These are phyloP conservation scores for Cadophora gregata DNA, from an alignment of 2,329 filamentous ascomycete genomes.

Conservation along the genomic window DNA sequence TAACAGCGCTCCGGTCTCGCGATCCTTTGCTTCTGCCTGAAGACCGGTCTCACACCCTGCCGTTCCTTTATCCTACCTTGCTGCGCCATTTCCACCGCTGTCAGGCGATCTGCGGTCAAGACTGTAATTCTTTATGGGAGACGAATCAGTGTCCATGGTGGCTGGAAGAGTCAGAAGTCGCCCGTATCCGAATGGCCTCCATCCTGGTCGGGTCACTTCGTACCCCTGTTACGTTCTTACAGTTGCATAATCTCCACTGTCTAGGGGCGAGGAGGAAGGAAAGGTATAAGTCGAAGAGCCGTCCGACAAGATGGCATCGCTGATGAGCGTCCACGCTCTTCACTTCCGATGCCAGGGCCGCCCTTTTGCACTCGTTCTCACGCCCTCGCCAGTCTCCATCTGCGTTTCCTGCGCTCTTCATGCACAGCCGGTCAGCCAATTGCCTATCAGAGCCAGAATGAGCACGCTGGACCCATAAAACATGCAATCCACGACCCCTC, in stretches of 20 bases:
- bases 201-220: conserved; percentile 28
- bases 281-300: conserved; percentile 30
- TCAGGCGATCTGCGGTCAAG: conserved; percentile 34
- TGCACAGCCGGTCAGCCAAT: conserved; percentile 27
- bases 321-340: conserved; percentile 16
- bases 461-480: conserved; percentile 20
- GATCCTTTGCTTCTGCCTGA: conserved; percentile 25
- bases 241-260: conserved; percentile 35
- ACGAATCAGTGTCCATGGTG: conserved; percentile 30
- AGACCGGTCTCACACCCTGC: conserved; percentile 23
- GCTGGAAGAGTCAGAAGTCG: conserved; percentile 17
- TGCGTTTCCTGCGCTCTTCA: conserved; percentile 14
- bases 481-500: conserved; percentile 26
- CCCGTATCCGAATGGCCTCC: conserved; percentile 20
- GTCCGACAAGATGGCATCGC: not conserved
- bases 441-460: conserved; percentile 18
- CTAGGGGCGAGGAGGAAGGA: conserved; percentile 21
- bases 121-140: conserved; percentile 17
- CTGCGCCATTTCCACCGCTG: conserved; percentile 32
- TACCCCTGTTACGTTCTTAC: conserved; percentile 26
- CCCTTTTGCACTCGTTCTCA: conserved; percentile 17
- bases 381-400: conserved; percentile 11
- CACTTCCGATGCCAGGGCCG: not conserved
- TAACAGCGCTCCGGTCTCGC: conserved; percentile 21
- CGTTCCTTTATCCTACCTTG: not conserved